Percentiles rank a stretch among this genome's conserved stretches.
Conservation (phyloP, 2,329 filamentous ascomycete genomes). For the Claviceps lovelessii region DNA sequence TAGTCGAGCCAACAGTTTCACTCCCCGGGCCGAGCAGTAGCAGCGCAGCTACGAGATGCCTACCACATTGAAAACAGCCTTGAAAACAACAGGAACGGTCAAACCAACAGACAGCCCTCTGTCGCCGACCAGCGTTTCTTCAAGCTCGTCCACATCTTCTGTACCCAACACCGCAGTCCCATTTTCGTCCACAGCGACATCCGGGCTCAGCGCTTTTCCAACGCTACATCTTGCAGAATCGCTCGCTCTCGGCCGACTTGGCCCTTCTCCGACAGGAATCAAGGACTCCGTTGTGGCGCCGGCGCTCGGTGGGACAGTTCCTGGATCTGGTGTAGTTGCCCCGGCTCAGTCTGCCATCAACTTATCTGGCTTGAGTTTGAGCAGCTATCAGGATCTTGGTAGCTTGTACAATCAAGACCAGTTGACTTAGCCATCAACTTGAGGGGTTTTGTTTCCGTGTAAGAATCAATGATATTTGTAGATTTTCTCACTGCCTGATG, state of each 20-base stretch:
- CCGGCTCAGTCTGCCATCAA: slow-evolving; percentile 18
- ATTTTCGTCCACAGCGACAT: slow-evolving; percentile 2
- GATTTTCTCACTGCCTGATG: background rate
- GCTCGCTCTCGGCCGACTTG: background rate
- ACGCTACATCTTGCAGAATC: background rate
- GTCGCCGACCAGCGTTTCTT: background rate
- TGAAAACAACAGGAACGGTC: background rate
- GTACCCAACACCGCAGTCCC: slow-evolving; percentile 2
- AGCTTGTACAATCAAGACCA: slow-evolving; percentile 17
- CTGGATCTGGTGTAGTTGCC: slow-evolving; percentile 8
- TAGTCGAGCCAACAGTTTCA: background rate
- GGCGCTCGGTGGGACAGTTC: background rate
- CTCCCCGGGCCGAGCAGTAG: background rate
- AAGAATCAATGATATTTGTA: background rate
- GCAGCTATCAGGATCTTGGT: slow-evolving; percentile 29
- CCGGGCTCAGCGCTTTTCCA: background rate
- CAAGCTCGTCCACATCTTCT: background rate
- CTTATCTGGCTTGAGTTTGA: slow-evolving; percentile 26
- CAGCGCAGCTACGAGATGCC: background rate
- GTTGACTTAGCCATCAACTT: background rate
- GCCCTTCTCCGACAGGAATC: background rate
- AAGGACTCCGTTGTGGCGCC: slow-evolving; percentile 4
- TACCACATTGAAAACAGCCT: background rate
- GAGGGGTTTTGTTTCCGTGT: background rate
- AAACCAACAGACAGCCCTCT: background rate